These are phyloP conservation scores for Prinsepia uniflora DNA, from an alignment of 306 rosid species.

Conservation along the genomic window DNA sequence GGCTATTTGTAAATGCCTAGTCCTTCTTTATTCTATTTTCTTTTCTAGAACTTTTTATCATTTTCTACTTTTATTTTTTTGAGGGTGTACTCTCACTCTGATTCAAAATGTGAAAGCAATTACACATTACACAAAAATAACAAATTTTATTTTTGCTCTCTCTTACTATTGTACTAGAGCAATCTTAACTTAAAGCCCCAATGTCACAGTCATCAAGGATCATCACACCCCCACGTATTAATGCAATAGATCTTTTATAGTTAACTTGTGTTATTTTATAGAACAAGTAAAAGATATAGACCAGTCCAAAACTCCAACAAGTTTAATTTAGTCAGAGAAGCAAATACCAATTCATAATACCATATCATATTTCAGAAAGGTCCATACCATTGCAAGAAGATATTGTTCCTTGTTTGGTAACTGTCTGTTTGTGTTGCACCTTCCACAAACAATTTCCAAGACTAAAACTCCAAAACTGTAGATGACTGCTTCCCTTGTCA, in stretches of 20 bases:
- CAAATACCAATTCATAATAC: neutral
- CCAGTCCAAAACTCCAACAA: neutral
- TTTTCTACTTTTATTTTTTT: too few relatives aligned
- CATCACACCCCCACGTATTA: neutral
- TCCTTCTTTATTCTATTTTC: neutral
- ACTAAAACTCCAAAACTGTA: conserved; percentile 83
- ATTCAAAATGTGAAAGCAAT: neutral
- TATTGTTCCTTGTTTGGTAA: conserved; percentile 57
- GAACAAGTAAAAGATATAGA: neutral
- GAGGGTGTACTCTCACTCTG: too few relatives aligned
- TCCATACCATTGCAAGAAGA: conserved; percentile 68
- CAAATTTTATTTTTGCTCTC: neutral
- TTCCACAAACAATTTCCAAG: conserved; percentile 77
- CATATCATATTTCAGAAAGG: neutral
- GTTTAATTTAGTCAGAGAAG: neutral
- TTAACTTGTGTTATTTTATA: neutral
- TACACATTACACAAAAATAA: neutral
- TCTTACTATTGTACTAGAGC: neutral
- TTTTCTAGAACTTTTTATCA: neutral
- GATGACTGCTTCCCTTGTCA: conserved; percentile 75
- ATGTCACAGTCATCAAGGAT: conserved; percentile 2
- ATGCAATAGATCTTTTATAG: conserved; percentile 1
- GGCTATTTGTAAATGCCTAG: neutral
- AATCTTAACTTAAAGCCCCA: neutral
- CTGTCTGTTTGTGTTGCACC: conserved; percentile 58